Conservation (phyloP, 2,329 filamentous ascomycete genomes). For the Aspergillus vadensis region DNA sequence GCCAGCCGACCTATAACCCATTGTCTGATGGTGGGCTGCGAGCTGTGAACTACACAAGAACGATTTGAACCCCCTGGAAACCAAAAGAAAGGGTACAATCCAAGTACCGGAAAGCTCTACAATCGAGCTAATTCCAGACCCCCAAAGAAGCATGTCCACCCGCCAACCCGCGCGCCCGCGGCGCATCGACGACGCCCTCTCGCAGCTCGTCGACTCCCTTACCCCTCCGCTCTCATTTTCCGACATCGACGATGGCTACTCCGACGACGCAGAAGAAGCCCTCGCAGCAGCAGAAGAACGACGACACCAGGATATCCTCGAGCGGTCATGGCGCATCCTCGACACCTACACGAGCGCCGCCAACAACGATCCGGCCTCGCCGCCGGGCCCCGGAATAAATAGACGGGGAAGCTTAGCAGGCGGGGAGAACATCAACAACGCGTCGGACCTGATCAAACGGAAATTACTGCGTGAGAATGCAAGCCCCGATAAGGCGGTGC, state of each 20-base stretch:
- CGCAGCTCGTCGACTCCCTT: slow-evolving; percentile 46
- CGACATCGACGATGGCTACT: slow-evolving; percentile 32
- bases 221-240: slow-evolving; percentile 39
- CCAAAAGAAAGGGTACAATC: too few species aligned
- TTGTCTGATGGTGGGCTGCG: not conserved
- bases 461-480: slow-evolving; percentile 78
- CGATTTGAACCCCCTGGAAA: not conserved
- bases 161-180: slow-evolving; percentile 40
- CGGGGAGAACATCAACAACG: slow-evolving; percentile 72
- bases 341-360: slow-evolving; percentile 32
- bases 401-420: slow-evolving; percentile 36
- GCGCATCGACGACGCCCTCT: slow-evolving; percentile 48
- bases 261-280: slow-evolving; percentile 36
- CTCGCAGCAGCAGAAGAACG: slow-evolving; percentile 41
- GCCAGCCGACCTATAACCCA: not conserved
- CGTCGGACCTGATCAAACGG: slow-evolving; percentile 87
- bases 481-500: slow-evolving; percentile 71
- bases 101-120: too few species aligned
- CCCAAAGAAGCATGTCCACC: slow-evolving; percentile 28
- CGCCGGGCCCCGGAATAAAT: slow-evolving; percentile 21
- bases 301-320: slow-evolving; percentile 37
- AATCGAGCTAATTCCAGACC: not conserved
- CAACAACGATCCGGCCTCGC: slow-evolving; percentile 30
- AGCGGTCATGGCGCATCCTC: slow-evolving; percentile 43
- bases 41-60: not conserved